Evolutionary conservation across 2,329 filamentous ascomycete genomes (phyloP).

Genomic region (Aspergillus transmontanensis): DNA sequence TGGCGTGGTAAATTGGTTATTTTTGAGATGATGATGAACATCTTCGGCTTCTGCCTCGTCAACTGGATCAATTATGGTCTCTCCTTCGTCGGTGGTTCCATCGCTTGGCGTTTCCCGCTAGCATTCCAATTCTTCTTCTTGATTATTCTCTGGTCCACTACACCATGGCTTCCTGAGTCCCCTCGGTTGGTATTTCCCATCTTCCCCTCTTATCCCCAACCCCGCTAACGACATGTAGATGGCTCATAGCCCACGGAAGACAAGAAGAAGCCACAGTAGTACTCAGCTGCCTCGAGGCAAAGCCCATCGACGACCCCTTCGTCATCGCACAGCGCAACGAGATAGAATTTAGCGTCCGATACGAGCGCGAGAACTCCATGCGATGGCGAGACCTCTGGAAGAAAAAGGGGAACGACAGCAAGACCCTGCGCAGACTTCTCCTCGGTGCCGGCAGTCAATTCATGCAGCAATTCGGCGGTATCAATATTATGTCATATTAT

Average conservation of each 20-base stretch:
- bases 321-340: not conserved
- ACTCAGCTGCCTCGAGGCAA: not conserved
- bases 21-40: not conserved
- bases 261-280: not conserved
- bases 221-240: not conserved
- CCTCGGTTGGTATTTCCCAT: not conserved
- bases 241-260: not conserved
- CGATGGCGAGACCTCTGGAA: not conserved
- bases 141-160: not conserved
- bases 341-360: not conserved
- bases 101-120: not conserved
- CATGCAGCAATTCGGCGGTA: constrained; percentile 53
- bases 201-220: rapidly evolving
- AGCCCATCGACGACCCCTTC: not conserved
- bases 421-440: constrained; percentile 54
- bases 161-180: not conserved
- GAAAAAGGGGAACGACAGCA: constrained; percentile 35
- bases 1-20: not conserved
- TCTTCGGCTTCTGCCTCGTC: not conserved
- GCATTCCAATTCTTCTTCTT: not conserved
- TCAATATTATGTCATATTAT: constrained; percentile 47
- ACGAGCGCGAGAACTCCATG: not conserved
- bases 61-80: constrained; percentile 2
- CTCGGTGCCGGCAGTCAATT: constrained; percentile 58
- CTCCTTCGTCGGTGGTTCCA: not conserved